These are phyloP conservation scores for Zygosaccharomyces rouxii DNA, from an alignment of 805 yeast species.

Conservation along the genomic window DNA sequence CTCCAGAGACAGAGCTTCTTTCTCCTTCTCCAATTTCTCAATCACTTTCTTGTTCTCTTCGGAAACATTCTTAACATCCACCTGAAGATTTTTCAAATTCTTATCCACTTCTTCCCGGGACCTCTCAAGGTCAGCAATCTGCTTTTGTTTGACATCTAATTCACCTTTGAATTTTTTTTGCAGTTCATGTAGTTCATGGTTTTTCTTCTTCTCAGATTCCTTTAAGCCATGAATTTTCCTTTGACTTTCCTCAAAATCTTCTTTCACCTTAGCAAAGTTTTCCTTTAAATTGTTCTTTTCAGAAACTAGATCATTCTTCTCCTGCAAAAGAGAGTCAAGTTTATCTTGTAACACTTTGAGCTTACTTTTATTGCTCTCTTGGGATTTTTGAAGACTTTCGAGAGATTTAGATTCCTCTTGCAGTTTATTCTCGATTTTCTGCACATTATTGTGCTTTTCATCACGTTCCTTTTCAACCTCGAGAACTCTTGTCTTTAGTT, in stretches of 20 bases:
- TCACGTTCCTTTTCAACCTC: background rate
- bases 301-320: slow-evolving; percentile 3
- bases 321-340: background rate
- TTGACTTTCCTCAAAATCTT: slow-evolving; percentile 12
- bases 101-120: background rate
- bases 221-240: slow-evolving; percentile 6
- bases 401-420: background rate
- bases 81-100: background rate
- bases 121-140: slow-evolving; percentile 15
- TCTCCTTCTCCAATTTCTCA: background rate
- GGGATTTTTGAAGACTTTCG: background rate
- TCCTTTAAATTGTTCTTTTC: slow-evolving; percentile 9
- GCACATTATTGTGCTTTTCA: background rate
- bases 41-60: background rate
- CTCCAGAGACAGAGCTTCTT: slow-evolving; percentile 1
- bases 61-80: background rate
- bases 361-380: background rate
- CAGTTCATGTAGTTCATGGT: background rate
- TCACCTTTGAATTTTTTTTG: background rate
- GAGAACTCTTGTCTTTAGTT: background rate
- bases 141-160: slow-evolving; percentile 10
- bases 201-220: background rate
- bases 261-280: slow-evolving; percentile 20
- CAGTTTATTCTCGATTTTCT: background rate
- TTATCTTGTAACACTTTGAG: background rate